phyloP scores from a whole-genome alignment of 495 filamentous ascomycete species.

The Aspergillus ellipticus region DNA sequence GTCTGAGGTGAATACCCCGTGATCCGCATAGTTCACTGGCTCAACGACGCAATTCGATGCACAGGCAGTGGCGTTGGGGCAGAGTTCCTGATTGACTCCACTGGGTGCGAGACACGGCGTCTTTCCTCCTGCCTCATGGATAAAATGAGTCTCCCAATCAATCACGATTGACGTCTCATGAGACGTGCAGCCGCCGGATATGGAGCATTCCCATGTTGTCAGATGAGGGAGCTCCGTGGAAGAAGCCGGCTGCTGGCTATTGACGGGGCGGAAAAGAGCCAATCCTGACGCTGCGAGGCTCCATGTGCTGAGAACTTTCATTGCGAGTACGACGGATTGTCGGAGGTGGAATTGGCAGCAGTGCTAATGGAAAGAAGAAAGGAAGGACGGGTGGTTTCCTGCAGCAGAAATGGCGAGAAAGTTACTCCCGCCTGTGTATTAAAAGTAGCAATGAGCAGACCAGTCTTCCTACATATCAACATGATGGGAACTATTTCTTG shows the following conservation, averaged over 20 bases:
- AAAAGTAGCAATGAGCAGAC: no score
- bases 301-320: neutral
- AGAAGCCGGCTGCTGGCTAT: neutral
- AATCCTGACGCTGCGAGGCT: neutral
- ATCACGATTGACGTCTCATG: conserved; percentile 5
- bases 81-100: conserved; percentile 1
- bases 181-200: neutral
- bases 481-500: no score
- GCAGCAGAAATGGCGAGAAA: no score
- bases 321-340: no score
- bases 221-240: conserved; percentile 1
- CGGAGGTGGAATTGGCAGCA: no score
- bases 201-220: conserved; percentile 9
- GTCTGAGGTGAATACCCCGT: conserved; percentile 1
- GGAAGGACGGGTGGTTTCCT: no score
- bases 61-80: conserved; percentile 4
- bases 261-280: neutral
- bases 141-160: conserved; percentile 4
- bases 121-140: neutral
- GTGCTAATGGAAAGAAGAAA: no score
- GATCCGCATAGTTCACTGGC: conserved; percentile 1
- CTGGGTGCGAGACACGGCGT: neutral
- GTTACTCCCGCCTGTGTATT: no score
- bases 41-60: conserved; percentile 3
- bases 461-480: no score